Conservation (phyloP, 1,284 basidiomycete genomes). For the Anthracocystis setariae region DNA sequence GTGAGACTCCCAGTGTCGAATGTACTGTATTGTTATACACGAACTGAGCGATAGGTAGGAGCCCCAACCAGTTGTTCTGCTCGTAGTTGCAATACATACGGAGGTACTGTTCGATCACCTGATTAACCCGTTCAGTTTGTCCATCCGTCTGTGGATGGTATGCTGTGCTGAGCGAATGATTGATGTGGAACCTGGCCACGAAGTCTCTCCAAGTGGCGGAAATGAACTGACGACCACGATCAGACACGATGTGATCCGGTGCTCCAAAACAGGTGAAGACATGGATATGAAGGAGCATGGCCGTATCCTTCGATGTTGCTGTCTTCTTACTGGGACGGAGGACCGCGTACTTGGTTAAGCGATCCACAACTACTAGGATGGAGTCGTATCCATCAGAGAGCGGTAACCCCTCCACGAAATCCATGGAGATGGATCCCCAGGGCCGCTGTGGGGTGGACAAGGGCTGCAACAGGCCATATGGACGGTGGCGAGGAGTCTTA, state of each 20-base stretch:
- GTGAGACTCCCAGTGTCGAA: conserved; percentile 2
- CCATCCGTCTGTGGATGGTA: too few relatives aligned
- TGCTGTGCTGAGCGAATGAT: too few relatives aligned
- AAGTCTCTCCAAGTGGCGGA: too few relatives aligned
- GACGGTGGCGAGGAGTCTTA: conserved; percentile 43
- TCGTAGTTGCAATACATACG: too few relatives aligned
- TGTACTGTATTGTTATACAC: conserved; percentile 11
- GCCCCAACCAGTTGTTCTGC: conserved; percentile 25
- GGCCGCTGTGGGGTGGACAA: conserved; percentile 67
- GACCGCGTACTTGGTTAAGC: conserved; percentile 66
- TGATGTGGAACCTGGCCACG: too few relatives aligned
- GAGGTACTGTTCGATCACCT: too few relatives aligned
- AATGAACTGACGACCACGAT: too few relatives aligned
- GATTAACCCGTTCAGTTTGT: too few relatives aligned
- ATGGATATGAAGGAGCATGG: conserved; percentile 54
- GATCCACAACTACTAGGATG: too few relatives aligned
- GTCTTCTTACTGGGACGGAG: conserved; percentile 73
- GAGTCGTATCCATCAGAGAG: too few relatives aligned
- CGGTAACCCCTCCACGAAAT: too few relatives aligned
- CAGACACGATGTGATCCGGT: too few relatives aligned
- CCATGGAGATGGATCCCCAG: conserved; percentile 70
- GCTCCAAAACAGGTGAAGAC: conserved; percentile 68
- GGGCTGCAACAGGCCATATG: conserved; percentile 68
- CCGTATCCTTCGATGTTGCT: conserved; percentile 61
- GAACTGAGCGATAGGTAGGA: background rate